These are phyloP conservation scores for Suillus brevipes DNA, from an alignment of 768 basidiomycete genomes.

Conservation along the genomic window DNA sequence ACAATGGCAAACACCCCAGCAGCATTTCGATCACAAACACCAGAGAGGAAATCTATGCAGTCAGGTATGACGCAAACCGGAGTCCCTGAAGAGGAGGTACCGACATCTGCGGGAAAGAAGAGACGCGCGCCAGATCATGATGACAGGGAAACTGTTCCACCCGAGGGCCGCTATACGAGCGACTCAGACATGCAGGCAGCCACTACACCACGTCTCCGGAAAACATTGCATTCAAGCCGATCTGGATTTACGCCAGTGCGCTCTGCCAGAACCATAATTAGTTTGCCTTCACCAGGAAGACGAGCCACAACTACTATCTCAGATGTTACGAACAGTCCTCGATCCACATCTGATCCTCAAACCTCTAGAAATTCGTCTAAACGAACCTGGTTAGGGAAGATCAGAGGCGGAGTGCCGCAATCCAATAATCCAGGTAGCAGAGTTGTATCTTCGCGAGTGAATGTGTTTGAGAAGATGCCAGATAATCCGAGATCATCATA, in stretches of 20 bases:
- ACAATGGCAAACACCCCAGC: slow-evolving; percentile 47
- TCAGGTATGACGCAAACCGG: slow-evolving; percentile 36
- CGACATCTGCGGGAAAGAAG: slow-evolving; percentile 61
- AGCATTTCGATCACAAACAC: slow-evolving; percentile 51
- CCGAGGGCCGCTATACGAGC: slow-evolving; percentile 58
- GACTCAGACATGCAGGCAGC: slow-evolving; percentile 38
- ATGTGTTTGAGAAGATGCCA: slow-evolving; percentile 18
- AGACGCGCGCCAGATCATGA: slow-evolving; percentile 78
- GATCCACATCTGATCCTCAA: slow-evolving; percentile 27
- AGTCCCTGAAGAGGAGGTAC: slow-evolving; percentile 46
- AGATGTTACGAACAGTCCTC: slow-evolving; percentile 73
- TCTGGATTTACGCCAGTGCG: slow-evolving; percentile 76
- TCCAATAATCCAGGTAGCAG: slow-evolving; percentile 12
- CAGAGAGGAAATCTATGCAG: slow-evolving; percentile 37
- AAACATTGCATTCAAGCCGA: slow-evolving; percentile 55
- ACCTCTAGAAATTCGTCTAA: slow-evolving; percentile 44
- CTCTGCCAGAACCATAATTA: slow-evolving; percentile 32
- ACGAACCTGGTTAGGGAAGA: slow-evolving; percentile 73
- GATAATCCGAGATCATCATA: neutral
- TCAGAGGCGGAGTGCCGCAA: slow-evolving; percentile 43
- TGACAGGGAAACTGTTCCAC: slow-evolving; percentile 59
- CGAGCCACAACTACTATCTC: slow-evolving; percentile 41
- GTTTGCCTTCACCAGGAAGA: slow-evolving; percentile 51
- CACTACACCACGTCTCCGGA: slow-evolving; percentile 62
- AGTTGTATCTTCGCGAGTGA: slow-evolving; percentile 5